These are phyloP conservation scores for Protomyces inouyei DNA, from an alignment of 1,139 yeast species.

Conservation along the genomic window DNA sequence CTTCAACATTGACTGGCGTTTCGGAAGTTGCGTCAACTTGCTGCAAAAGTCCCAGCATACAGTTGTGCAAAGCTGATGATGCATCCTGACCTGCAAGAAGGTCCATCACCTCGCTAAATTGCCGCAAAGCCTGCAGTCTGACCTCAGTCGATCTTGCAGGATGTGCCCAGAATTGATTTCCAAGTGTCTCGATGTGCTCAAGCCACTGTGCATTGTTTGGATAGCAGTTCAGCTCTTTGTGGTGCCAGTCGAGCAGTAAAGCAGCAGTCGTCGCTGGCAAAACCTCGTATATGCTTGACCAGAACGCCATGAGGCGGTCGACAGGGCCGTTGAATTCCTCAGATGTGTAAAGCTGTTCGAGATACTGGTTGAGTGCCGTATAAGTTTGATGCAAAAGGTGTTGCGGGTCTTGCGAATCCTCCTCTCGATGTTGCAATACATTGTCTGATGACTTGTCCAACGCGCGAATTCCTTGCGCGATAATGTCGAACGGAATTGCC, in stretches of 20 bases:
- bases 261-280: constrained; percentile 43
- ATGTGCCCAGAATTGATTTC: constrained; percentile 48
- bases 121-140: constrained; percentile 44
- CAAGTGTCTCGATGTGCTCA: constrained; percentile 46
- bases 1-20: constrained; percentile 15
- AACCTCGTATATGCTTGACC: constrained; percentile 43
- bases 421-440: background rate
- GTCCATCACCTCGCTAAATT: constrained; percentile 47
- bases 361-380: background rate
- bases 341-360: background rate
- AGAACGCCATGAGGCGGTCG: constrained; percentile 46
- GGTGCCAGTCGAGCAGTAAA: constrained; percentile 48
- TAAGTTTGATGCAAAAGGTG: background rate
- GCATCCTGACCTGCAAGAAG: constrained; percentile 37
- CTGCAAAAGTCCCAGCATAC: constrained; percentile 28
- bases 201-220: constrained; percentile 54
- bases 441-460: background rate
- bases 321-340: constrained; percentile 45
- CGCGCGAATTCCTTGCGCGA: constrained; percentile 7
- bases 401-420: background rate
- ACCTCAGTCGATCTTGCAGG: constrained; percentile 39
- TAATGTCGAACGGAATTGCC: constrained; percentile 23
- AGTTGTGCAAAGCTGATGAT: constrained; percentile 17
- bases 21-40: constrained; percentile 25
- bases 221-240: constrained; percentile 47